Conservation (phyloP, 257 asterid species). For the Marsdenia floribunda region DNA sequence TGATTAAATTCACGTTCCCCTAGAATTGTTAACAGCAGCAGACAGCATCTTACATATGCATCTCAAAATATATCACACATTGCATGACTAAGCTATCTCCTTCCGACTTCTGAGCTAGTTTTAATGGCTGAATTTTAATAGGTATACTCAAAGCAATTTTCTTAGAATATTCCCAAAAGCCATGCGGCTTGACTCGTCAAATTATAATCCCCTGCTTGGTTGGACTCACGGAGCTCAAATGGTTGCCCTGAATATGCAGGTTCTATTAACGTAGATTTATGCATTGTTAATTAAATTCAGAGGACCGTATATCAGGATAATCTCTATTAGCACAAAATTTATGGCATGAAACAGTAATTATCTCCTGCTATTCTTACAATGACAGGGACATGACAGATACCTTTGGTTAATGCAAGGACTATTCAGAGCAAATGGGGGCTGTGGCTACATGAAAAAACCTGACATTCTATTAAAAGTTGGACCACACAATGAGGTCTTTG, state of each 20-base stretch:
- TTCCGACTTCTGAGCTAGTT: background rate
- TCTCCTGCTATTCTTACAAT: background rate
- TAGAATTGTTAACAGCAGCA: background rate
- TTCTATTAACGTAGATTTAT: slow-evolving; percentile 1
- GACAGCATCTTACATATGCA: no score
- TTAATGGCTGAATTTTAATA: slow-evolving; percentile 15
- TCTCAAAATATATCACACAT: background rate
- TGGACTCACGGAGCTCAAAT: slow-evolving; percentile 82
- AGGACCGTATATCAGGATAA: background rate
- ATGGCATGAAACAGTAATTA: background rate
- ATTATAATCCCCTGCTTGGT: slow-evolving; percentile 67
- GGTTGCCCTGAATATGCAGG: slow-evolving; percentile 95
- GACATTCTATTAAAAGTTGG: slow-evolving; percentile 41
- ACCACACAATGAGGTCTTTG: slow-evolving; percentile 40
- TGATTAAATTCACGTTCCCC: background rate
- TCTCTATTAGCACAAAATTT: background rate
- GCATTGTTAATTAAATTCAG: background rate
- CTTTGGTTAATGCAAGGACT: slow-evolving; percentile 86
- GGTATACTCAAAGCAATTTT: slow-evolving; percentile 72
- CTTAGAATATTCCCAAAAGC: slow-evolving; percentile 79
- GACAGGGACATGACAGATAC: slow-evolving; percentile 58
- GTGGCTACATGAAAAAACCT: slow-evolving; percentile 81
- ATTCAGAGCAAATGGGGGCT: slow-evolving; percentile 78
- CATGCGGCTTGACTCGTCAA: slow-evolving; percentile 69
- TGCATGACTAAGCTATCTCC: background rate